These are phyloP conservation scores for Anaeramoeba flamelloides DNA, from an alignment of 78 protist genomes.

Conservation along the genomic window DNA sequence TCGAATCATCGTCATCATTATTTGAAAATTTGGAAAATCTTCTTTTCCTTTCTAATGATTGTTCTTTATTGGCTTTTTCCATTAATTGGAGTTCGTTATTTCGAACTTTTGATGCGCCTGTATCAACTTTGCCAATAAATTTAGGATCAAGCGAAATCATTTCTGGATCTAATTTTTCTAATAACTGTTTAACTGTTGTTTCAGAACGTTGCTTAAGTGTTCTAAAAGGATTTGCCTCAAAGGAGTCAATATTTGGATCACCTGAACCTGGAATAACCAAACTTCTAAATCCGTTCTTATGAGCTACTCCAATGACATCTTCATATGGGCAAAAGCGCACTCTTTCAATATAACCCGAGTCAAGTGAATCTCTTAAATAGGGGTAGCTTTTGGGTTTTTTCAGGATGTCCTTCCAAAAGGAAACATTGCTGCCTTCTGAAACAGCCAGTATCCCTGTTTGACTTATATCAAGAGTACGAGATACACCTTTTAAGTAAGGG, in stretches of 20 bases:
- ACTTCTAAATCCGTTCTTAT: not conserved
- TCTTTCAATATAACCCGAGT: not conserved
- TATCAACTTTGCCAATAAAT: not conserved
- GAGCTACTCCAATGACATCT: not conserved
- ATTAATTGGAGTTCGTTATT: too few relatives aligned
- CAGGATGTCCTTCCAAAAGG: not conserved
- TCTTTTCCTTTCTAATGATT: too few relatives aligned
- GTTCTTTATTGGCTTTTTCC: too few relatives aligned
- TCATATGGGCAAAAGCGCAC: not conserved
- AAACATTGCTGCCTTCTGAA: not conserved
- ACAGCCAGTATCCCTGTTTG: not conserved
- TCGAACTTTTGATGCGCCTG: too few relatives aligned
- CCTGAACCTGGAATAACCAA: not conserved
- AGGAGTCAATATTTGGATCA: not conserved
- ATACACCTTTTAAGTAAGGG: not conserved
- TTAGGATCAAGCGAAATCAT: conserved; percentile 1
- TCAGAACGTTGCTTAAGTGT: not conserved
- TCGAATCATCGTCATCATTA: too few relatives aligned
- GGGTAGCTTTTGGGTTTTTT: not conserved
- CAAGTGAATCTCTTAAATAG: not conserved
- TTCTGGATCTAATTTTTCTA: not conserved
- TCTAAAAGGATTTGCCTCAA: not conserved
- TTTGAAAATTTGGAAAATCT: too few relatives aligned
- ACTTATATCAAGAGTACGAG: not conserved
- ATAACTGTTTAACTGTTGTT: not conserved